phyloP scores from a whole-genome alignment of 768 basidiomycete genomes.

The Pholiota conissans region DNA sequence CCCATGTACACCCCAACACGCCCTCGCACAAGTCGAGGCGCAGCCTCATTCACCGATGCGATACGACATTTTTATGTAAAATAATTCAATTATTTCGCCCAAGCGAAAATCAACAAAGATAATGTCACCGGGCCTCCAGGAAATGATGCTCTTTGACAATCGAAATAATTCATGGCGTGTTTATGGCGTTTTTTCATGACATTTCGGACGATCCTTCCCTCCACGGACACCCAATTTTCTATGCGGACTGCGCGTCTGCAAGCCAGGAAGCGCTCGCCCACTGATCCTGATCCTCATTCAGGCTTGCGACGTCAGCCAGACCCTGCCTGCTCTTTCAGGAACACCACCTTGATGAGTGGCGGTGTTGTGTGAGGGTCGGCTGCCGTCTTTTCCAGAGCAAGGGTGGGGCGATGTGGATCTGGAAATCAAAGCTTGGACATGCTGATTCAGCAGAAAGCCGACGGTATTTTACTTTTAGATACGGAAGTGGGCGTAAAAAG shows the following conservation, averaged over 20 bases:
- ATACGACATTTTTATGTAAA: neutral
- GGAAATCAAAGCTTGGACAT: neutral
- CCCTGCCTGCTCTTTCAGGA: conserved; percentile 15
- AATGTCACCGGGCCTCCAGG: neutral
- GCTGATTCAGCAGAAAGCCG: conserved; percentile 13
- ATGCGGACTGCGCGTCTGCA: too few relatives aligned
- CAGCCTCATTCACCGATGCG: neutral
- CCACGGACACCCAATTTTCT: too few relatives aligned
- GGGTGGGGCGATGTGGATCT: neutral
- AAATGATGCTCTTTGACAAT: too few relatives aligned
- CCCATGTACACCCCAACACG: neutral
- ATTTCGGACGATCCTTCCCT: too few relatives aligned
- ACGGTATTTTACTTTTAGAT: conserved; percentile 12
- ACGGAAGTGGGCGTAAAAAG: too few relatives aligned
- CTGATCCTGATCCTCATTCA: too few relatives aligned
- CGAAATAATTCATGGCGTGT: too few relatives aligned
- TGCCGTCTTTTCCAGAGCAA: conserved; percentile 1
- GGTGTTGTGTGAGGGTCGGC: conserved; percentile 18
- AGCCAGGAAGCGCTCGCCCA: too few relatives aligned
- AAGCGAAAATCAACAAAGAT: neutral
- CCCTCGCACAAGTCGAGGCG: neutral
- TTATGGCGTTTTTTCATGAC: neutral
- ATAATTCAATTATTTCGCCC: neutral
- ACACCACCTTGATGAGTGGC: conserved; percentile 17
- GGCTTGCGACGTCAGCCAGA: too few relatives aligned